Evolutionary conservation across 2,329 filamentous ascomycete genomes (phyloP).

Genomic region (Macrophomina phaseolina): DNA sequence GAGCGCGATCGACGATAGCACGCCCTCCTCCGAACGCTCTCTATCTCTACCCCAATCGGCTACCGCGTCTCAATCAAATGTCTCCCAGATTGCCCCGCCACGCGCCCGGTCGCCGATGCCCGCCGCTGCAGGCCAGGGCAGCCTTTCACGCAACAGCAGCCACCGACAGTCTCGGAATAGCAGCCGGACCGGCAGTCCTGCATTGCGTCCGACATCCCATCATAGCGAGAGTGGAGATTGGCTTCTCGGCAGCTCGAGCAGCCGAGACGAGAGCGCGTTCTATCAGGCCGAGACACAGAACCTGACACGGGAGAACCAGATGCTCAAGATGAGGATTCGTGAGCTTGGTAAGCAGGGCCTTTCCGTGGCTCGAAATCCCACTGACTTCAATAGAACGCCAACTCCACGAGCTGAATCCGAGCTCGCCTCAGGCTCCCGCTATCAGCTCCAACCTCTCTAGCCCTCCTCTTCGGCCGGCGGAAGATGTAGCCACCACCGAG

Average conservation of each 20-base stretch:
- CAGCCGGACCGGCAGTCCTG: constrained; percentile 50
- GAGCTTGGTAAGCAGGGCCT: constrained; percentile 67
- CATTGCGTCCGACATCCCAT: constrained; percentile 61
- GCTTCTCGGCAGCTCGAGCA: constrained; percentile 58
- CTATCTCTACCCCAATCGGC: constrained; percentile 50
- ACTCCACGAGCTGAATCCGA: constrained; percentile 41
- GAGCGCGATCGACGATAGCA: constrained; percentile 56
- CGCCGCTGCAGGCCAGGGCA: constrained; percentile 31
- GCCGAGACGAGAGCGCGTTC: constrained; percentile 74
- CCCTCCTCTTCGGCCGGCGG: constrained; percentile 30
- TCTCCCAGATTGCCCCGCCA: constrained; percentile 49
- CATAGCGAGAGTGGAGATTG: constrained; percentile 67
- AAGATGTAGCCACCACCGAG: background rate
- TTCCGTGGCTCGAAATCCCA: background rate
- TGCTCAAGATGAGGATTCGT: constrained; percentile 75
- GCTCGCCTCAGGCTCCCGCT: constrained; percentile 39
- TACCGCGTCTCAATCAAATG: constrained; percentile 40
- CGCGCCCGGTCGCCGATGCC: constrained; percentile 45
- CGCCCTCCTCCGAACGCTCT: constrained; percentile 54
- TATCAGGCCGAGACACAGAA: constrained; percentile 84
- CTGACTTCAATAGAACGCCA: constrained; percentile 39
- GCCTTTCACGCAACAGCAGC: constrained; percentile 53
- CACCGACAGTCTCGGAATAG: constrained; percentile 44
- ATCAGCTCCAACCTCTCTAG: constrained; percentile 36
- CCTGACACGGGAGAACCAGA: constrained; percentile 79